Conservation (phyloP, 805 yeast genomes). For the Ogataea saltuana region DNA sequence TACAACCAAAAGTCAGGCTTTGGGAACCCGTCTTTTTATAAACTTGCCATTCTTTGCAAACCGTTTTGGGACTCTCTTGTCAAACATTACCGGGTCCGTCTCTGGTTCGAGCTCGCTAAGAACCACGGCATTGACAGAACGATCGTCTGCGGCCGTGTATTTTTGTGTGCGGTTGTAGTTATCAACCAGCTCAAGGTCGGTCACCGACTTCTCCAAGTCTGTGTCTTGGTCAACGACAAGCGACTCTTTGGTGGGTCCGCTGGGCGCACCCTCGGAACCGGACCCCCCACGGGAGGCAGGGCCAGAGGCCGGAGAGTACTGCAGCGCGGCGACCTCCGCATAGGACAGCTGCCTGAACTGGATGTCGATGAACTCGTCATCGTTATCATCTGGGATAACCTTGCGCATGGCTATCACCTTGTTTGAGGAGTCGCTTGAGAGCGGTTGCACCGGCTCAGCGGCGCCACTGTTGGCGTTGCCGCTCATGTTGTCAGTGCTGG, state of each 20-base stretch:
- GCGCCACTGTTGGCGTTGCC: not conserved
- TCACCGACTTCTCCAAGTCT: conserved; percentile 35
- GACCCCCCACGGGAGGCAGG: not conserved
- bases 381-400: conserved; percentile 21
- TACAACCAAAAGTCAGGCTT: conserved; percentile 1
- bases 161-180: conserved; percentile 20
- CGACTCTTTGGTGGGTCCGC: not conserved
- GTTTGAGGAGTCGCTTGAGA: conserved; percentile 21
- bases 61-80: conserved; percentile 20
- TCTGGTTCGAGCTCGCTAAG: conserved; percentile 10
- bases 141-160: conserved; percentile 6
- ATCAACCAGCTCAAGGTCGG: conserved; percentile 35
- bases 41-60: conserved; percentile 24
- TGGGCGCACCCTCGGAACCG: not conserved
- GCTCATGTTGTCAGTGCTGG: not conserved
- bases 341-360: conserved; percentile 50
- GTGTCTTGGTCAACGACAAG: conserved; percentile 33
- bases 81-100: conserved; percentile 1
- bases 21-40: conserved; percentile 17
- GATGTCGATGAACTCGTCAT: conserved; percentile 44
- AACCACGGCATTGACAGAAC: conserved; percentile 2
- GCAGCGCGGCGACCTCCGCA: conserved; percentile 51
- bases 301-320: conserved; percentile 15
- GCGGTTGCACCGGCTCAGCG: conserved; percentile 2
- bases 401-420: conserved; percentile 37